phyloP scores from a whole-genome alignment of 345 rosid genomes.

The Chamaenerion angustifolium region DNA sequence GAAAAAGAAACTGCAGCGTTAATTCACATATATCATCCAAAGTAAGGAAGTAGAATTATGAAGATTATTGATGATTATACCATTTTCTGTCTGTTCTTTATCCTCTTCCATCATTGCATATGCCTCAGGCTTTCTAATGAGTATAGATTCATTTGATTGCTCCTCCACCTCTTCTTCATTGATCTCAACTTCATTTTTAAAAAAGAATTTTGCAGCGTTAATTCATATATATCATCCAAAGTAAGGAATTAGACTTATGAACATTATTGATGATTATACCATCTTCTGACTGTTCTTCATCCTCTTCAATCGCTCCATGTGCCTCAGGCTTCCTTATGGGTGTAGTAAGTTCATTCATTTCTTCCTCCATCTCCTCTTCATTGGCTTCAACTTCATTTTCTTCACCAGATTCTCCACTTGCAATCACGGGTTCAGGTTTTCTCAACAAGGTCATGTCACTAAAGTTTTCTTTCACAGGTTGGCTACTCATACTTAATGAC shows the following conservation, averaged over 20 bases:
- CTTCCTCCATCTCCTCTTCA: slow-evolving; percentile 12
- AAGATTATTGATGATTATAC: slow-evolving; percentile 13
- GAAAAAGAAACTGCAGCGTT: slow-evolving; percentile 14
- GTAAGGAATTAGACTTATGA: too few relatives aligned
- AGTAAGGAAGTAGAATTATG: slow-evolving; percentile 4
- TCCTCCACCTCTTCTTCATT: background rate
- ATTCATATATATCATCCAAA: too few relatives aligned
- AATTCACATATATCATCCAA: slow-evolving; percentile 8
- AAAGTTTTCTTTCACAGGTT: slow-evolving; percentile 38
- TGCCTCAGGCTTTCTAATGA: slow-evolving; percentile 2
- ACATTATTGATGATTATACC: slow-evolving; percentile 17
- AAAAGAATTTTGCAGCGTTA: too few relatives aligned
- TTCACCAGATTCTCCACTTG: slow-evolving; percentile 10
- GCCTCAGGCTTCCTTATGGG: slow-evolving; percentile 38
- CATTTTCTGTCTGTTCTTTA: slow-evolving; percentile 4
- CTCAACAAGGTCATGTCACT: slow-evolving; percentile 53
- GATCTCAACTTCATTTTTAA: background rate
- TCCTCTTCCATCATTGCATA: background rate
- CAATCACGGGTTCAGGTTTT: slow-evolving; percentile 16
- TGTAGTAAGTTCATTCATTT: slow-evolving; percentile 25
- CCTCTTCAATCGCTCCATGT: too few relatives aligned
- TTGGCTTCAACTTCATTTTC: background rate
- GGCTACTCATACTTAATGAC: slow-evolving; percentile 49
- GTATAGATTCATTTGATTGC: background rate
- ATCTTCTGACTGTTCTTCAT: slow-evolving; percentile 5